Evolutionary conservation across 1,284 basidiomycete genomes (phyloP).

Genomic region (Pseudozyma tsukubaensis): DNA sequence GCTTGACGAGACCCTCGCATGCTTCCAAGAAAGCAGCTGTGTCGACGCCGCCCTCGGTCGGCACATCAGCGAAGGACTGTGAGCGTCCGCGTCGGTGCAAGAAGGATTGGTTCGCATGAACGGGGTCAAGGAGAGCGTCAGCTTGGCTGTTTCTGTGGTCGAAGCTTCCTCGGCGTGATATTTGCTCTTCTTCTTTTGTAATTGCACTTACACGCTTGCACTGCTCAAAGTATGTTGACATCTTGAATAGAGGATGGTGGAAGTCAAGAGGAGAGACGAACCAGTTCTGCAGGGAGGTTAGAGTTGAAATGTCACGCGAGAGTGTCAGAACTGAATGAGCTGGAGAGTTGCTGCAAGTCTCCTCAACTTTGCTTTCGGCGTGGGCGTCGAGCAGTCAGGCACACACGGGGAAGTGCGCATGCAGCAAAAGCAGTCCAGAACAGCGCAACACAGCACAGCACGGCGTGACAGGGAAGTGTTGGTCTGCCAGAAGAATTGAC

Average conservation of each 20-base stretch:
- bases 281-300: neutral
- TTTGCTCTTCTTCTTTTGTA: neutral
- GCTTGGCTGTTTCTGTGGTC: neutral
- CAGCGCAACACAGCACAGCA: neutral
- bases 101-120: too few species aligned
- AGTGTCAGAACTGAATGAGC: neutral
- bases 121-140: constrained; percentile 3
- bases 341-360: too few species aligned
- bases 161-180: neutral
- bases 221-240: constrained; percentile 49
- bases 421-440: constrained; percentile 3
- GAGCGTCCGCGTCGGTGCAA: neutral
- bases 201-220: constrained; percentile 44
- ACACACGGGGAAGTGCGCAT: constrained; percentile 5
- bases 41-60: constrained; percentile 88
- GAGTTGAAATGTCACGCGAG: constrained; percentile 7
- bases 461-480: constrained; percentile 6
- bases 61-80: constrained; percentile 76
- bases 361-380: too few species aligned
- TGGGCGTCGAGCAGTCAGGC: constrained; percentile 2
- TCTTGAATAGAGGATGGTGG: constrained; percentile 9
- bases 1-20: constrained; percentile 84
- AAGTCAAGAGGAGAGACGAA: neutral
- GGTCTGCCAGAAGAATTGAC: constrained; percentile 15
- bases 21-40: constrained; percentile 90